Percentiles rank a stretch among this genome's conserved stretches.
Evolutionary conservation across 352 stramenopile species (phyloP).

Genomic region (Phytophthora syringae): DNA sequence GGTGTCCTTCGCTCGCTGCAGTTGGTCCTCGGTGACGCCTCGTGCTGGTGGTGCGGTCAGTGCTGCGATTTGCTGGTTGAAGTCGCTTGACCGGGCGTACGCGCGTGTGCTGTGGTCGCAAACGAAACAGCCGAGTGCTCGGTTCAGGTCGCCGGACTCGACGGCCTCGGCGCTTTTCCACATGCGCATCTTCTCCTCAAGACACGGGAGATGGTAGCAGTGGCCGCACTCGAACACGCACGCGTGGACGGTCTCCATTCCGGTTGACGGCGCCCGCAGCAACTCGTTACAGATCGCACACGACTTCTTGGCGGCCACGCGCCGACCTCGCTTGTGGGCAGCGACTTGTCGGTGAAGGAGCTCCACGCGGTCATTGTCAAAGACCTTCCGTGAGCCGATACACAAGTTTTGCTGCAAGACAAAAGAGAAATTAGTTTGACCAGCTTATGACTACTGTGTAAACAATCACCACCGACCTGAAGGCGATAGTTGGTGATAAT

Average conservation of each 20-base stretch:
- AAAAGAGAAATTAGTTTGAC: background rate
- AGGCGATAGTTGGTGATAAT: slow-evolving; percentile 86
- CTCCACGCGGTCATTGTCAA: slow-evolving; percentile 78
- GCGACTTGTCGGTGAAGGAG: slow-evolving; percentile 71
- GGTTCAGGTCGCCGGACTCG: slow-evolving; percentile 48
- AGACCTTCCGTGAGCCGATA: slow-evolving; percentile 76
- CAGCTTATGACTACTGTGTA: background rate
- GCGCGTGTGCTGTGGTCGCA: slow-evolving; percentile 81
- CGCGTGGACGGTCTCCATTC: slow-evolving; percentile 62
- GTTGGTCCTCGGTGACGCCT: slow-evolving; percentile 71
- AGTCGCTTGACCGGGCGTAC: slow-evolving; percentile 48
- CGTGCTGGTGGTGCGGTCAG: slow-evolving; percentile 42
- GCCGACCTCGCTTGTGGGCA: slow-evolving; percentile 66
- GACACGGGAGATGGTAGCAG: slow-evolving; percentile 79
- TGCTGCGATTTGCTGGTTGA: slow-evolving; percentile 50
- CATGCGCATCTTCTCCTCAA: slow-evolving; percentile 89
- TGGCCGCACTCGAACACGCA: slow-evolving; percentile 88
- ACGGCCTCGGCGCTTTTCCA: slow-evolving; percentile 77
- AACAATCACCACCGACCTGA: slow-evolving; percentile 49
- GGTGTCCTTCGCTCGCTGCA: slow-evolving; percentile 79
- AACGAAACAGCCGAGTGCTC: slow-evolving; percentile 78
- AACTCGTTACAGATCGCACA: slow-evolving; percentile 75
- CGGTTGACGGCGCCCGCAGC: slow-evolving; percentile 52
- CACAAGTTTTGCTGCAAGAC: slow-evolving; percentile 74
- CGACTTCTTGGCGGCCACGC: slow-evolving; percentile 58